phyloP scores from a whole-genome alignment of 2,329 filamentous ascomycete species.

The Hansfordia pulvinata region DNA sequence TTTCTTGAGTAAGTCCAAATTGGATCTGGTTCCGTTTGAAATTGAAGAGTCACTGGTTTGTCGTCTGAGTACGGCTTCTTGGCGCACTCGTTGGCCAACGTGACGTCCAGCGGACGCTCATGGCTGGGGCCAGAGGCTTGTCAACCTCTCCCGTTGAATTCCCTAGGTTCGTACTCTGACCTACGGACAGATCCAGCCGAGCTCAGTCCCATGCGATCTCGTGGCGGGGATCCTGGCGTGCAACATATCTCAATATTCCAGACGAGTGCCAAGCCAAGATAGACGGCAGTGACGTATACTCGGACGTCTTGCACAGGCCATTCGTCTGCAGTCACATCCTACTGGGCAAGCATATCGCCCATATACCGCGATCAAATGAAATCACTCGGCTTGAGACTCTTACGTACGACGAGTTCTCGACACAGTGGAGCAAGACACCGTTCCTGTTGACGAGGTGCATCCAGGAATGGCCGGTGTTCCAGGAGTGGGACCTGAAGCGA shows the following conservation, averaged over 20 bases:
- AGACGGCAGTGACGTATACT: slow-evolving; percentile 70
- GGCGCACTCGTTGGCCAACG: neutral
- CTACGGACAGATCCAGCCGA: slow-evolving; percentile 15
- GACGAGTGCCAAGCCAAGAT: slow-evolving; percentile 38
- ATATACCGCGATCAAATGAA: slow-evolving; percentile 60
- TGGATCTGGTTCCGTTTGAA: no score
- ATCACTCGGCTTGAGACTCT: slow-evolving; percentile 60
- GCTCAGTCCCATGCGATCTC: slow-evolving; percentile 26
- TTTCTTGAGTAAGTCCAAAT: slow-evolving; percentile 68
- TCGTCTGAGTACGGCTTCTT: slow-evolving; percentile 2
- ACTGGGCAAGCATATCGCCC: slow-evolving; percentile 49
- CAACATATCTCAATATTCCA: slow-evolving; percentile 54
- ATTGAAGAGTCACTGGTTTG: no score
- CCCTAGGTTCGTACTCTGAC: no score
- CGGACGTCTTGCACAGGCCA: slow-evolving; percentile 78
- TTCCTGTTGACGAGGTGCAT: slow-evolving; percentile 81
- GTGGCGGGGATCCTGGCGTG: slow-evolving; percentile 79
- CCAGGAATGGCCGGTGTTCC: slow-evolving; percentile 66
- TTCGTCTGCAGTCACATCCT: slow-evolving; percentile 76
- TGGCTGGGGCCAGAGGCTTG: no score
- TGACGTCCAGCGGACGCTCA: no score
- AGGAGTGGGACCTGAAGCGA: slow-evolving; percentile 57
- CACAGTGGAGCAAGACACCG: slow-evolving; percentile 63
- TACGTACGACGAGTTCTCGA: slow-evolving; percentile 58
- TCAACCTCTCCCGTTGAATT: no score